Evolutionary conservation across 176 grass and related monocot genomes (phyloP), one percentile per base, ranked within the genome.

Genomic region (Juncus inflexus): DNA sequence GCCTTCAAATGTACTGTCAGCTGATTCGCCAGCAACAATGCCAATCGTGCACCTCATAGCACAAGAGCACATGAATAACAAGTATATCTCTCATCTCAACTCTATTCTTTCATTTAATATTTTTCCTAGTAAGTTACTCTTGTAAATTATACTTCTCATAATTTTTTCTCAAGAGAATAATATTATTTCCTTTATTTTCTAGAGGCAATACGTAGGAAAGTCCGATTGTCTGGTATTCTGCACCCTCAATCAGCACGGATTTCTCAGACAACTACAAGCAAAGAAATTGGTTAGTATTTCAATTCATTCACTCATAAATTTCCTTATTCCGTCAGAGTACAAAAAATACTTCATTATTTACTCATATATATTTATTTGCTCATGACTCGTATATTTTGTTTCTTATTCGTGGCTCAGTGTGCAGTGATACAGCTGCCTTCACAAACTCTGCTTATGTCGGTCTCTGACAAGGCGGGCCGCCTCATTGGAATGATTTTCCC

Each of bases 11-110:
- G 91, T 87, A 60, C 77, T 97, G 69, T 87, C 85, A 72, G 67
- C 70, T 64, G 92, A 92, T 79, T 97, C 87, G 92, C 87, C 92
- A 72, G 72, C 74, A 81, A 91, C 88, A 15, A 89, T 97, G 92
- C 92, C 91, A 82, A 97, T 97, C 64, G 92, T 97, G 66, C 92
- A 87, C 49, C 88, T 97, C 61, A 92, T 97, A 80, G 82, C 88
- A 40, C 82, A 97, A 76, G 92, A 97, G 50, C 92, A 92, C 83
- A 92, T 97, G 88, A 89, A 79, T 69, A 97, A 97, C 67, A 97
- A 97, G 88, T 97, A 28, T 80, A 16, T 14, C 61, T 65, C 56
- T 42, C 65, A 15, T 61, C 14, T 75, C 39, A 62, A 53, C 67
- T 84, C n/a, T n/a, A 62, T 63, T 50, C 42, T 68, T 35, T 59